A percentile compares a stretch with the other conserved stretches of the same genome.
These are phyloP conservation scores for Xylariales sp. DNA, from an alignment of 2,329 filamentous ascomycete genomes.

Conservation along the genomic window DNA sequence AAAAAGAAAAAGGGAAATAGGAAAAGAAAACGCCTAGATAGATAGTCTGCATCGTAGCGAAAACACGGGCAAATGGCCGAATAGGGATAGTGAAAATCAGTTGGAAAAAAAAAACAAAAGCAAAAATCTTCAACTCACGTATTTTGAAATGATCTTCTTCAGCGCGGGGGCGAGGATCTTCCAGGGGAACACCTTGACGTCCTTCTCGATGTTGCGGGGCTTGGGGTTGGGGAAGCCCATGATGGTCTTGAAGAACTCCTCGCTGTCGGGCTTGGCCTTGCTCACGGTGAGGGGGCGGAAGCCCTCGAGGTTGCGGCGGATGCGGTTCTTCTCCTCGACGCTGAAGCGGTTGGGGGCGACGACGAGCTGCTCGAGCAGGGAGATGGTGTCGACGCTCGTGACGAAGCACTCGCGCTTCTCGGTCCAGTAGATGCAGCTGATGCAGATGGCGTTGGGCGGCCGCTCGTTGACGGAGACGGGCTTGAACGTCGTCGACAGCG, in stretches of 20 bases:
- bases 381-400: slow-evolving; percentile 96
- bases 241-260: slow-evolving; percentile 98
- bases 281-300: slow-evolving; percentile 94
- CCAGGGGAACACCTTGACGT: slow-evolving; percentile 99
- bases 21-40: no score
- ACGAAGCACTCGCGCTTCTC: slow-evolving; percentile 92
- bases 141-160: slow-evolving; percentile 99
- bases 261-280: slow-evolving; percentile 90
- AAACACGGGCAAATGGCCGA: background rate
- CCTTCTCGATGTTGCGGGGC: slow-evolving; percentile 97
- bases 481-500: slow-evolving; percentile 82
- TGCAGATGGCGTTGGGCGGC: slow-evolving; percentile 85
- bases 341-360: slow-evolving; percentile 81
- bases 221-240: slow-evolving; percentile 97
- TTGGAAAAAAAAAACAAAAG: background rate
- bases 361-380: slow-evolving; percentile 90
- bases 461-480: slow-evolving; percentile 83
- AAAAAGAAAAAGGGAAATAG: no score
- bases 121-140: slow-evolving; percentile 56
- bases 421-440: slow-evolving; percentile 98
- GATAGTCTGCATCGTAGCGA: background rate
- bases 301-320: slow-evolving; percentile 93
- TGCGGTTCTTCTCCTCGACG: slow-evolving; percentile 98
- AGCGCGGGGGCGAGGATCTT: slow-evolving; percentile 86
- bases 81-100: background rate